These are phyloP conservation scores for Trichoderma sp. DNA, from an alignment of 2,329 filamentous ascomycete species.

Conservation along the genomic window DNA sequence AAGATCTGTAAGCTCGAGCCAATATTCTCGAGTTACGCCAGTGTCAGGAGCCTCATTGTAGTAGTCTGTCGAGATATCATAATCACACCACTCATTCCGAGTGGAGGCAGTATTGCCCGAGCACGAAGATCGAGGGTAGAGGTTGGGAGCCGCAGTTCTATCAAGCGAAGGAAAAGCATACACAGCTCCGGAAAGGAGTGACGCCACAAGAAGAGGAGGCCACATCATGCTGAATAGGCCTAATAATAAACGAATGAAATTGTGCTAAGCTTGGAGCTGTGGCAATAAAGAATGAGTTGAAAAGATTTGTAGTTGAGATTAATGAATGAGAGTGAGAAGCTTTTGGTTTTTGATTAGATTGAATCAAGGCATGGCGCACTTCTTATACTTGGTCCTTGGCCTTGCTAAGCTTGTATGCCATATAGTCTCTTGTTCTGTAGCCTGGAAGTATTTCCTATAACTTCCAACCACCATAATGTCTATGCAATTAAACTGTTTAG, in stretches of 20 bases:
- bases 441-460: neutral
- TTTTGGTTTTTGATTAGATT: neutral
- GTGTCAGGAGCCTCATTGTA: constrained; percentile 46
- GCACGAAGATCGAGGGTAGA: neutral
- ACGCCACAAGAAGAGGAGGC: neutral
- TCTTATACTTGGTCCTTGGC: neutral
- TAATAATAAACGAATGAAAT: neutral
- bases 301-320: neutral
- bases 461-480: neutral
- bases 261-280: neutral
- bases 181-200: neutral
- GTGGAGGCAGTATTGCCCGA: neutral
- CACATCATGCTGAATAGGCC: neutral
- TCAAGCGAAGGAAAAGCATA: neutral
- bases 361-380: neutral
- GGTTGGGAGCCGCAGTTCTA: neutral
- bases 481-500: neutral
- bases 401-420: neutral
- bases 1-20: constrained; percentile 47
- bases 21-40: constrained; percentile 56
- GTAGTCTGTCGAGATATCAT: neutral
- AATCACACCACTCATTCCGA: neutral
- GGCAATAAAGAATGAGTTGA: neutral
- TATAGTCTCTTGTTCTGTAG: neutral
- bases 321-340: neutral